Conservation (phyloP, 371 early-diverging fungal genomes). For the Mucor racemosus region DNA sequence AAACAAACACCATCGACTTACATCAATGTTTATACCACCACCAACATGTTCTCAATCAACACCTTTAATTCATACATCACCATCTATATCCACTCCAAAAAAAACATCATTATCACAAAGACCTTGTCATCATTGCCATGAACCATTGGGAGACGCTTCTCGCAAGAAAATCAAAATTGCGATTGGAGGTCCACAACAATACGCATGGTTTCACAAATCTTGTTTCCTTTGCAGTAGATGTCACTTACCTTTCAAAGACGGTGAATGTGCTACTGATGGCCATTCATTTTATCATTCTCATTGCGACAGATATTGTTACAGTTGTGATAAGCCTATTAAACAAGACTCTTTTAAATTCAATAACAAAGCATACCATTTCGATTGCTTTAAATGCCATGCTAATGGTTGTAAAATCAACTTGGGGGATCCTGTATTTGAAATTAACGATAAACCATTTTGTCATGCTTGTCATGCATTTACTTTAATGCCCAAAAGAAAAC, state of each 20-base stretch:
- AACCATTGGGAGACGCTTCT: conserved; percentile 28
- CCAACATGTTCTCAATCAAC: conserved; percentile 7
- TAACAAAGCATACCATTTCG: conserved; percentile 24
- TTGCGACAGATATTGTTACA: conserved; percentile 28
- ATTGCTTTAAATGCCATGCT: conserved; percentile 23
- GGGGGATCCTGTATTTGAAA: conserved; percentile 24
- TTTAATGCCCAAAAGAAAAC: conserved; percentile 2
- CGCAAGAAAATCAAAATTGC: conserved; percentile 30
- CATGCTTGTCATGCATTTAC: conserved; percentile 10
- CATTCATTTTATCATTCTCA: conserved; percentile 54
- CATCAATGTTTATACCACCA: conserved; percentile 16
- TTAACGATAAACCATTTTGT: conserved; percentile 18
- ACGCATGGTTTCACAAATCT: conserved; percentile 62
- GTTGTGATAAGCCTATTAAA: conserved; percentile 16
- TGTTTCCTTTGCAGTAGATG: conserved; percentile 77
- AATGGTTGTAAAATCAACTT: conserved; percentile 37
- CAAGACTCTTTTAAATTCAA: conserved; percentile 23
- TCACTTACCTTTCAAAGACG: conserved; percentile 64
- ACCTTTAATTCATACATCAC: not conserved
- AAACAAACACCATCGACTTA: not conserved
- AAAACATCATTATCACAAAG: conserved; percentile 9
- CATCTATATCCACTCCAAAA: not conserved
- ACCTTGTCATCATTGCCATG: conserved; percentile 35
- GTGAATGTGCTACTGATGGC: conserved; percentile 54
- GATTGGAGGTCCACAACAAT: conserved; percentile 24